phyloP scores from a whole-genome alignment of 331 rosid species.

The Prunus yedoensis region DNA sequence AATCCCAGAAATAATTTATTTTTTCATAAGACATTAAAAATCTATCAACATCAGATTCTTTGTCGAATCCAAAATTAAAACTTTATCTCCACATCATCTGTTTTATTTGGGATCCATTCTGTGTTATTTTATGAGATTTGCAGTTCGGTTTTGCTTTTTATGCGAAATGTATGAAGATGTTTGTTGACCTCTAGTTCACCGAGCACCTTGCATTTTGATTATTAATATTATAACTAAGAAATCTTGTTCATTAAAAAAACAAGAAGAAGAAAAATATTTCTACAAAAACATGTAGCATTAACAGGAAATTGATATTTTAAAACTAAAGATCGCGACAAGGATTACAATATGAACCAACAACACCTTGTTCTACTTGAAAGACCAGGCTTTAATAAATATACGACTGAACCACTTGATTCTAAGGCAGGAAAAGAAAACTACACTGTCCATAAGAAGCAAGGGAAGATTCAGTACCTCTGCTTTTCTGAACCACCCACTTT shows the following conservation, averaged over 20 bases:
- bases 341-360: background rate
- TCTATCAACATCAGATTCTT: background rate
- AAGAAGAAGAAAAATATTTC: background rate
- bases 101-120: too few species aligned
- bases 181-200: too few species aligned
- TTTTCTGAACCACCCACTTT: conserved; percentile 71
- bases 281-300: background rate
- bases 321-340: background rate
- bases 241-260: background rate
- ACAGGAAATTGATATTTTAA: background rate
- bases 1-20: background rate
- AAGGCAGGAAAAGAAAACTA: conserved; percentile 6
- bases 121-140: too few species aligned
- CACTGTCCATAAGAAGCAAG: background rate
- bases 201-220: too few species aligned
- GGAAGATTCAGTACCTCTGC: conserved; percentile 56
- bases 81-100: background rate
- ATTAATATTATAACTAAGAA: too few species aligned
- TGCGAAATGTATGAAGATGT: too few species aligned
- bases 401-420: conserved; percentile 5
- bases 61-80: background rate
- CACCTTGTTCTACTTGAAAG: background rate
- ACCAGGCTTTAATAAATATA: background rate
- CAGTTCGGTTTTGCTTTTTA: too few species aligned
- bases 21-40: background rate